Evolutionary conservation across 352 stramenopile genomes (phyloP), one percentile per base, ranked within the genome.

Genomic region (Globisporangium heterothallicum): DNA sequence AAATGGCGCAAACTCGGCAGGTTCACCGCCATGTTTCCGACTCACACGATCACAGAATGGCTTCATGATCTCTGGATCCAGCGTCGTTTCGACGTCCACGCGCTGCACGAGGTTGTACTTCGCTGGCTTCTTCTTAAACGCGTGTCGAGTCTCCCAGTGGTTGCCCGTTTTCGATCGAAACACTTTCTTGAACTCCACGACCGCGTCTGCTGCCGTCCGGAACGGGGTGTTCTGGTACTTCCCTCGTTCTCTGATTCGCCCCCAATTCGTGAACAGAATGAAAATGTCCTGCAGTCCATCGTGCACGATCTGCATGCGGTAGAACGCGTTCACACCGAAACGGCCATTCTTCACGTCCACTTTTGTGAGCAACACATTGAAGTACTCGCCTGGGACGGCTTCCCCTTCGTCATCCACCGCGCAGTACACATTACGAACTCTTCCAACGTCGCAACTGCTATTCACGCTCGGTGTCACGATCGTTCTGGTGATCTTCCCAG

Each of bases 191-290:
- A 92, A 92, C 51, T 92, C 81, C 3, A 24, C 48, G 18, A 85
- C 53, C 0, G 76, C 81, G 16, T 87, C 74, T 1, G 62, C 56
- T 16, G 64, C 54, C 1, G 68, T 55, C 25, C 75, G 68, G 60
- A 89, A 88, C 8, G 78, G 78, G 2, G 78, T 89, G 58, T 89
- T 86, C 58, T 89, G 80, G 42, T 83, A 89, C 46, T 91, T 88
- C 34, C 80, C 80, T 1, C 53, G 66, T 48, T 88, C 80, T 6
- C 80, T 78, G 34, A 91, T 86, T 1, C 79, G 73, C 0, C 79
- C 79, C 79, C 79, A 91, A 53, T 95, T 94, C 13, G 78, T 86
- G 50, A 91, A 88, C 24, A 91, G 61, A 3, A 91, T 63, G 55
- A 72, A 88, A 13, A 88, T 71, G 13, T 66, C 68, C 53, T 89